Evolutionary conservation across 225 moss, liverwort and hornwort genomes (phyloP).

Genomic region (Physcomitrium patens): DNA sequence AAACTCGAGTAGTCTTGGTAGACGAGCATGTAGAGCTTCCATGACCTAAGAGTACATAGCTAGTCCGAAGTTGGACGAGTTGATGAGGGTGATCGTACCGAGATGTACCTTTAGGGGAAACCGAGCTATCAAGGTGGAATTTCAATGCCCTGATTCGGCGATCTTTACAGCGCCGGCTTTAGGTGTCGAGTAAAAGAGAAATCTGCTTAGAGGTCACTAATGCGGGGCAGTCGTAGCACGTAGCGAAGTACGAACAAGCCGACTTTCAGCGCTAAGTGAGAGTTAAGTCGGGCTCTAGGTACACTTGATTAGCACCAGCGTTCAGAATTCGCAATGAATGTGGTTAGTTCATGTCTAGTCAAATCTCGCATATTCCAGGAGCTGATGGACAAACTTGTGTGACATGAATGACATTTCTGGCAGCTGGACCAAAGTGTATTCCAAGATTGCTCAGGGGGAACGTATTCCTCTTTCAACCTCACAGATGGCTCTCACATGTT

Average conservation of each 20-base stretch:
- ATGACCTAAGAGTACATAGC: not conserved
- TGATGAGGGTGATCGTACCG: not conserved
- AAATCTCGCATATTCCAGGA: not conserved
- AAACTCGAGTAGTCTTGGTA: conserved; percentile 12
- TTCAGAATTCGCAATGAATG: conserved; percentile 2
- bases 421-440: conserved; percentile 67
- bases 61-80: not conserved
- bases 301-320: conserved; percentile 1
- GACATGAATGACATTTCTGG: conserved; percentile 25
- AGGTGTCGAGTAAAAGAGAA: not conserved
- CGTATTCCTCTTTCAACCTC: conserved; percentile 50
- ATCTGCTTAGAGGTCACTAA: not conserved
- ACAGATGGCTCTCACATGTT: conserved; percentile 57
- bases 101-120: not conserved
- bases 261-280: conserved; percentile 9
- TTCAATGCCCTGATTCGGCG: not conserved
- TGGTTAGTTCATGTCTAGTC: conserved; percentile 24
- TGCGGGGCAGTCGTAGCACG: not conserved
- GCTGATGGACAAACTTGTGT: not conserved
- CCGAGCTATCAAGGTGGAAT: conserved; percentile 18
- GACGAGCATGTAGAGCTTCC: not conserved
- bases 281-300: conserved; percentile 15
- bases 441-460: conserved; percentile 60
- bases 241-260: not conserved
- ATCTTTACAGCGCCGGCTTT: conserved; percentile 11